These are phyloP conservation scores for Aspergillus udagawae DNA, from an alignment of 2,329 filamentous ascomycete genomes.

Conservation along the genomic window DNA sequence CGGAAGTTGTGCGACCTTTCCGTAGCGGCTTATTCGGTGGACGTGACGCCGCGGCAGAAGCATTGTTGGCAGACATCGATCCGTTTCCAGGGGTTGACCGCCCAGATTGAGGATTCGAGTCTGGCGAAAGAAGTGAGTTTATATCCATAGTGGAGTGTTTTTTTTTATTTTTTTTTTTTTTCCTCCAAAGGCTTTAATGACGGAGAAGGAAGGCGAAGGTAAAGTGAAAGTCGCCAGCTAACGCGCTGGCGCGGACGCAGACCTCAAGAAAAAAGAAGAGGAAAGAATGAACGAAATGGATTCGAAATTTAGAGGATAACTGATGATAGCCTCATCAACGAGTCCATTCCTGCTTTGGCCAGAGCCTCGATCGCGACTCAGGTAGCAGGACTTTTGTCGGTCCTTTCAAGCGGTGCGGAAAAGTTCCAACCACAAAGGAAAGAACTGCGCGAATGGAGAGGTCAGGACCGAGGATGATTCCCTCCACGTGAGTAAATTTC, in stretches of 20 bases:
- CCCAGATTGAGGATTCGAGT: constrained; percentile 36
- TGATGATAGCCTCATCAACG: constrained; percentile 28
- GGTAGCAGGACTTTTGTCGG: constrained; percentile 2
- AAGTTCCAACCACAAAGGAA: background rate
- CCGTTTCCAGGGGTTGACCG: constrained; percentile 28
- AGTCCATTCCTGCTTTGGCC: constrained; percentile 34
- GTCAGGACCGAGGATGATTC: background rate
- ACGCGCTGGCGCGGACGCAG: constrained; percentile 10
- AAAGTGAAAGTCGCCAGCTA: background rate
- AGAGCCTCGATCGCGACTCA: constrained; percentile 21
- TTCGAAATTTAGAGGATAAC: constrained; percentile 22
- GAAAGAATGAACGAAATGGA: constrained; percentile 3
- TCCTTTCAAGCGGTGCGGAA: background rate
- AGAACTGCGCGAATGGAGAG: background rate
- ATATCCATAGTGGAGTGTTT: constrained; percentile 42
- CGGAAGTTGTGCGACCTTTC: constrained; percentile 31
- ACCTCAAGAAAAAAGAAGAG: constrained; percentile 1
- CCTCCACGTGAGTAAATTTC: background rate
- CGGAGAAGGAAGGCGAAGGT: constrained; percentile 2
- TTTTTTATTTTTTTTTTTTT: background rate
- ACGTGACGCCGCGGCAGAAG: constrained; percentile 20
- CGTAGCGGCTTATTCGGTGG: constrained; percentile 36
- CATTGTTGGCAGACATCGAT: constrained; percentile 24
- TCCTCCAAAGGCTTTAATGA: background rate
- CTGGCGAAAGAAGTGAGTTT: constrained; percentile 44